A percentile compares a stretch with the other conserved stretches of the same genome.
These are phyloP conservation scores for Hortiboletus campestris DNA, from an alignment of 768 basidiomycete genomes.

Conservation along the genomic window DNA sequence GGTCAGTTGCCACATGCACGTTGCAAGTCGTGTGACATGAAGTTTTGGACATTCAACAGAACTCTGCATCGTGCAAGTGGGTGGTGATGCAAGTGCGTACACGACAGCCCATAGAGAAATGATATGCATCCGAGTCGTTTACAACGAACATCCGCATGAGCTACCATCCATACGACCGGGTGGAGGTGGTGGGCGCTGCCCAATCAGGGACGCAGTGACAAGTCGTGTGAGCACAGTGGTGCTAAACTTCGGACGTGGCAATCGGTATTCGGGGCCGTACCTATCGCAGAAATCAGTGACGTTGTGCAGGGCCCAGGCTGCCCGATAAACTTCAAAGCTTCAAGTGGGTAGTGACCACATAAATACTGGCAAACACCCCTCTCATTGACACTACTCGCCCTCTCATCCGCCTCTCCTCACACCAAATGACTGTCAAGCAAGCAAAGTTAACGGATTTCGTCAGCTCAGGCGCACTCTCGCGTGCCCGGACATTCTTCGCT, in stretches of 20 bases:
- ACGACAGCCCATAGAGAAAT: neutral
- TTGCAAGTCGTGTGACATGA: constrained; percentile 18
- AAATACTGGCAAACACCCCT: constrained; percentile 19
- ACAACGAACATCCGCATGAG: neutral
- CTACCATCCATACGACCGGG: neutral
- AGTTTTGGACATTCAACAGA: neutral
- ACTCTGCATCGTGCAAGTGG: neutral
- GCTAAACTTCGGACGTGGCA: neutral
- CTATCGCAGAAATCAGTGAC: neutral
- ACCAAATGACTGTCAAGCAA: constrained; percentile 11
- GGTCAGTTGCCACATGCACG: neutral
- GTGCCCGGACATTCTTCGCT: constrained; percentile 33
- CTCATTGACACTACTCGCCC: neutral
- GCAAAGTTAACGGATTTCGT: neutral
- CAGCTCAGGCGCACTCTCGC: constrained; percentile 20
- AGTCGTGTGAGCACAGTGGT: constrained; percentile 16
- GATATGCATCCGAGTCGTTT: neutral
- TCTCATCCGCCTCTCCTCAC: neutral
- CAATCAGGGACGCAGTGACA: neutral
- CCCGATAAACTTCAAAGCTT: too few relatives aligned
- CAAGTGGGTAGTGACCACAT: too few relatives aligned
- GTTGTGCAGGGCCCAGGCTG: neutral
- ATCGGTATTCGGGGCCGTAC: neutral
- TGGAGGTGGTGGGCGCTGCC: neutral
- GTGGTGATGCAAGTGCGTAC: neutral